Base-by-base conservation (phyloP, 1,284 basidiomycete species). In the Rhodotorula sp. region DNA sequence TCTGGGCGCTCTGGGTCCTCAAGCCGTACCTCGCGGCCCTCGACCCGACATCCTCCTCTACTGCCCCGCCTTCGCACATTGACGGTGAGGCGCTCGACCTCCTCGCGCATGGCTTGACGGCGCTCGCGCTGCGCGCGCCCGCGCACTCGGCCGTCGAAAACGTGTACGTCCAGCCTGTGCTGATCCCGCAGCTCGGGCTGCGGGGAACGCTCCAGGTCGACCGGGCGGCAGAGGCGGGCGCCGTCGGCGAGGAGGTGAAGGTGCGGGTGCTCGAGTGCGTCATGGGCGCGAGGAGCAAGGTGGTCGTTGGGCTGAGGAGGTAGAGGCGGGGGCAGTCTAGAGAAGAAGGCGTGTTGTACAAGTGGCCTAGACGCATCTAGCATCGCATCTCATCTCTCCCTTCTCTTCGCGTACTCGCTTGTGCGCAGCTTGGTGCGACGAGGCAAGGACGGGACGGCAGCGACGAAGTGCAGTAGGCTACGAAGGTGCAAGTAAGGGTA, bases 1-100 rank as follows among this genome's bases (percentile, higher is more conserved):
- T 71, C 54, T 76, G 75, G 75, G 62, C 75, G n/a, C 57, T 67
- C 34, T 76, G 70, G 66, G 66, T 76, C 56, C 65, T 71, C 22
- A 32, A 37, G 13, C 53, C 9, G 13, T 46, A 60, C 53, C 53
- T 25, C 55, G 48, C 21, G 13, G 36, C 27, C 5, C 48, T 36
- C 6, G 27, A n/a, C 4, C 6, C 55, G n/a, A 53, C 62, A 25
- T 46, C 62, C 2, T 13, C 37, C 0, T 22, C 32, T 9, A 8
- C 32, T 58, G 1, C 10, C 65, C 9, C 19, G 29, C 21, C 51
- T n/a, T 19, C 27, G 37, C 32, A 25, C 54, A 12, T 3, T 10
- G 59, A 66, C n/a, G 54, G 8, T 1, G 70, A 76, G 12, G 53
- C 67, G 41, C 17, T 64, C 58, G 37, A 64, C 37, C 53, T 72